A percentile compares a stretch with the other conserved stretches of the same genome.
phyloP scores from a whole-genome alignment of 768 basidiomycete species.

The Neoboletus subvelutipes region DNA sequence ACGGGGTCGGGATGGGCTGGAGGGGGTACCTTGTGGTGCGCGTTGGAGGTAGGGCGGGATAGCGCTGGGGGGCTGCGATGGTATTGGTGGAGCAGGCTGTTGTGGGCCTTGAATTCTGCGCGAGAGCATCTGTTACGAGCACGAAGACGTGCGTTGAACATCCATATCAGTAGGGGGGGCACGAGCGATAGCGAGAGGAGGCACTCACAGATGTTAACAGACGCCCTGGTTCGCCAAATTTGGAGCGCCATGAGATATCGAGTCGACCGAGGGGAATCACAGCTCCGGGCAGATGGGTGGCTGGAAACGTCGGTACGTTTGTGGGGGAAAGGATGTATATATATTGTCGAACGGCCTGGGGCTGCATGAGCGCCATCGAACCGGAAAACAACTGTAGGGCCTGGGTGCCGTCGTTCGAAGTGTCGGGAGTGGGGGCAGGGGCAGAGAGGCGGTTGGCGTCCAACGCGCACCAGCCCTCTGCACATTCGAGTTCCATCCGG shows the following conservation, averaged over 20 bases:
- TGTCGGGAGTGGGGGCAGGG: too few species aligned
- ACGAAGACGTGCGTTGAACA: neutral
- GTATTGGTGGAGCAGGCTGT: conserved; percentile 22
- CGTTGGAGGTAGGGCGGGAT: conserved; percentile 77
- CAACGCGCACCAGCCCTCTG: conserved; percentile 60
- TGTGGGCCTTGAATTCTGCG: conserved; percentile 66
- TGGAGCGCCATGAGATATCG: conserved; percentile 86
- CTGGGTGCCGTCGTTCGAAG: conserved; percentile 9
- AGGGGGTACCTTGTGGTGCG: conserved; percentile 35
- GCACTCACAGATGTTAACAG: conserved; percentile 72
- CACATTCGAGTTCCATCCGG: conserved; percentile 74
- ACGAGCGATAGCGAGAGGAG: neutral
- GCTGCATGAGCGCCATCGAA: conserved; percentile 69
- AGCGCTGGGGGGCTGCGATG: conserved; percentile 60
- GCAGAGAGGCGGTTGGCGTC: conserved; percentile 48
- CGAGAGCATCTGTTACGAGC: conserved; percentile 58
- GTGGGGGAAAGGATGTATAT: conserved; percentile 75
- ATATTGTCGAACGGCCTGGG: conserved; percentile 85
- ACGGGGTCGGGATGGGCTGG: conserved; percentile 50
- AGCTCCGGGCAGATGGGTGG: conserved; percentile 60
- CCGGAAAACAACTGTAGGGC: conserved; percentile 53
- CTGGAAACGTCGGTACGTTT: conserved; percentile 42
- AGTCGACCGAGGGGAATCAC: conserved; percentile 81
- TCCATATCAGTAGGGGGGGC: neutral
- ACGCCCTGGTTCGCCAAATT: conserved; percentile 82